Conservation (phyloP, 805 yeast genomes). For the Wickerhamiella siamensis region DNA sequence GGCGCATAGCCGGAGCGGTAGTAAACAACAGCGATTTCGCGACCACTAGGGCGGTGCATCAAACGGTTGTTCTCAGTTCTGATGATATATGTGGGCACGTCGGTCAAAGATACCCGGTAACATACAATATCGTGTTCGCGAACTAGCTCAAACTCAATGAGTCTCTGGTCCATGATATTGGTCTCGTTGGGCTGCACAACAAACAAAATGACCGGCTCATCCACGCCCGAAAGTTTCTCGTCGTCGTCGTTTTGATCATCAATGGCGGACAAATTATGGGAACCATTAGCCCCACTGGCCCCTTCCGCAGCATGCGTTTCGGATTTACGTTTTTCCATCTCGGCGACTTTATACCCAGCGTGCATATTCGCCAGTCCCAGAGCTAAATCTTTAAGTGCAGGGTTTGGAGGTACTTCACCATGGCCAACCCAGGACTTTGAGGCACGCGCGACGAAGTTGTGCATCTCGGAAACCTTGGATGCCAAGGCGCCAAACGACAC, state of each 20-base stretch:
- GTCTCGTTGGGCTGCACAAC: slow-evolving; percentile 77
- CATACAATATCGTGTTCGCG: slow-evolving; percentile 42
- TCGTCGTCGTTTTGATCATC: neutral
- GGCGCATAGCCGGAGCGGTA: slow-evolving; percentile 86
- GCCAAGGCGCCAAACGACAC: slow-evolving; percentile 92
- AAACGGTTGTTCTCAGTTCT: slow-evolving; percentile 26
- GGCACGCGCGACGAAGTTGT: slow-evolving; percentile 36
- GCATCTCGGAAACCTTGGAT: slow-evolving; percentile 62
- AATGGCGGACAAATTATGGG: slow-evolving; percentile 1
- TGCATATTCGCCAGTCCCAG: slow-evolving; percentile 57
- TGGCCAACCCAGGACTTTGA: slow-evolving; percentile 22
- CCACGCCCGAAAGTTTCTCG: slow-evolving; percentile 10
- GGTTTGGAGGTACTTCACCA: slow-evolving; percentile 48
- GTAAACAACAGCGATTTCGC: slow-evolving; percentile 77
- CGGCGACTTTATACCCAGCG: slow-evolving; percentile 30
- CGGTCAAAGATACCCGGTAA: slow-evolving; percentile 51
- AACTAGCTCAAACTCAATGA: slow-evolving; percentile 57
- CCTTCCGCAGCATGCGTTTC: neutral
- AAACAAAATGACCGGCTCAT: slow-evolving; percentile 40
- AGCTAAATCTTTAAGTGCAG: slow-evolving; percentile 49
- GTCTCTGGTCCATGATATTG: slow-evolving; percentile 84
- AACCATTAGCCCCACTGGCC: neutral
- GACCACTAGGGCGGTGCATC: slow-evolving; percentile 38
- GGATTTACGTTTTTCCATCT: slow-evolving; percentile 10
- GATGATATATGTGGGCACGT: slow-evolving; percentile 35